These are phyloP conservation scores for Gossypium davidsonii DNA, from an alignment of 441 rosid species.

Conservation along the genomic window DNA sequence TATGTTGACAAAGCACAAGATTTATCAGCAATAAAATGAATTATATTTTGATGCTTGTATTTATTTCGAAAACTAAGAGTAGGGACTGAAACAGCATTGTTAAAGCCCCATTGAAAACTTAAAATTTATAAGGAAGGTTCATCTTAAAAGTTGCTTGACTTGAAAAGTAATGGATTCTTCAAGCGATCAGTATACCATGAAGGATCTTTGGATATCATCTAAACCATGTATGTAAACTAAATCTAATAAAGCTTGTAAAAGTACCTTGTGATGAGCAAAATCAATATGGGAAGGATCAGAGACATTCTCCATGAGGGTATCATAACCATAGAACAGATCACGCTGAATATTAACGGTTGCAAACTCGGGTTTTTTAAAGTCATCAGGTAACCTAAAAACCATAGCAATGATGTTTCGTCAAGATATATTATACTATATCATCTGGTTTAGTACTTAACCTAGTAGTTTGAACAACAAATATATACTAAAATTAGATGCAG, in stretches of 20 bases:
- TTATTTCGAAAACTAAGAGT: neutral
- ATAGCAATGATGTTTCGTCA: neutral
- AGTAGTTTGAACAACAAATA: neutral
- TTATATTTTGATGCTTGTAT: neutral
- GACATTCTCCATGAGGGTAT: constrained; percentile 95
- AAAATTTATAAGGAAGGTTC: neutral
- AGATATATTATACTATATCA: neutral
- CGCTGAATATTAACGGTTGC: constrained; percentile 84
- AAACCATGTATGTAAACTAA: neutral
- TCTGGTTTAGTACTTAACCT: neutral
- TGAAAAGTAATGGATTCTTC: neutral
- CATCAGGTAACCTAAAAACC: constrained; percentile 71
- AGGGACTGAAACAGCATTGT: neutral
- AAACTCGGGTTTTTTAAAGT: constrained; percentile 76
- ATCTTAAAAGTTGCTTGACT: neutral
- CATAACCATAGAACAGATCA: constrained; percentile 89
- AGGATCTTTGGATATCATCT: neutral
- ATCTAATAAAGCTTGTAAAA: neutral
- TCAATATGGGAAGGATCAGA: constrained; percentile 96
- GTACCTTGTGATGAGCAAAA: constrained; percentile 93
- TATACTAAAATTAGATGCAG: neutral
- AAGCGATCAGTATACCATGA: neutral
- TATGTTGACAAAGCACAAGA: constrained; percentile 10
- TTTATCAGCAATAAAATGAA: neutral
- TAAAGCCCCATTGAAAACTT: neutral